Percentiles rank a stretch among this genome's conserved stretches.
Conservation (phyloP, 2,329 filamentous ascomycete species). For the Penicillium decumbens region DNA sequence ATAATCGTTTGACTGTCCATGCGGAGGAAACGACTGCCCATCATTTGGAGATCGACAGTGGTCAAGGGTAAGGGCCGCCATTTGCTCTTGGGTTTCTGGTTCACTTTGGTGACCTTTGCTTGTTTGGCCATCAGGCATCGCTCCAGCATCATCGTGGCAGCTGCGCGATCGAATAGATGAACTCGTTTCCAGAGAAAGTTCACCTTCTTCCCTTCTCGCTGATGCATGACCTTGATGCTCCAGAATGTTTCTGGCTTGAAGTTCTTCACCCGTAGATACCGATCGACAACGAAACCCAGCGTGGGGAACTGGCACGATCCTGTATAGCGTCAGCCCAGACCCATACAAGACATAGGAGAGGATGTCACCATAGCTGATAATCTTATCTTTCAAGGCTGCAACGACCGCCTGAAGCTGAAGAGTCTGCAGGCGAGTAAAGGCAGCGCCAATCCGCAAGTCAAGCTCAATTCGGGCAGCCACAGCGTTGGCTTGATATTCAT, state of each 20-base stretch:
- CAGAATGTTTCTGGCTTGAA: constrained; percentile 92
- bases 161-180: constrained; percentile 81
- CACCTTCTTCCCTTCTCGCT: constrained; percentile 70
- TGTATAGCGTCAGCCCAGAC: constrained; percentile 29
- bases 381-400: constrained; percentile 58
- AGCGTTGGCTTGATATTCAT: constrained; percentile 80
- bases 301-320: constrained; percentile 96
- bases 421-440: constrained; percentile 85
- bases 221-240: constrained; percentile 80
- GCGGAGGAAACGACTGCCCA: constrained; percentile 80
- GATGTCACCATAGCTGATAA: constrained; percentile 74
- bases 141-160: constrained; percentile 77
- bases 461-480: constrained; percentile 87
- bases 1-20: constrained; percentile 90
- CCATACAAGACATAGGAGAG: background rate
- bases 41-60: constrained; percentile 94
- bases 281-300: constrained; percentile 91
- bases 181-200: constrained; percentile 78
- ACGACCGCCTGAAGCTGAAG: constrained; percentile 69
- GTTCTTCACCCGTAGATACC: constrained; percentile 88
- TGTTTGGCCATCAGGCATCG: constrained; percentile 70
- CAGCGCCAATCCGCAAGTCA: constrained; percentile 84
- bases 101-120: constrained; percentile 77
- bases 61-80: constrained; percentile 92
- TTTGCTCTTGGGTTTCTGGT: constrained; percentile 87